These are phyloP conservation scores for Kwoniella sp. DNA, from an alignment of 768 basidiomycete species.

Conservation along the genomic window DNA sequence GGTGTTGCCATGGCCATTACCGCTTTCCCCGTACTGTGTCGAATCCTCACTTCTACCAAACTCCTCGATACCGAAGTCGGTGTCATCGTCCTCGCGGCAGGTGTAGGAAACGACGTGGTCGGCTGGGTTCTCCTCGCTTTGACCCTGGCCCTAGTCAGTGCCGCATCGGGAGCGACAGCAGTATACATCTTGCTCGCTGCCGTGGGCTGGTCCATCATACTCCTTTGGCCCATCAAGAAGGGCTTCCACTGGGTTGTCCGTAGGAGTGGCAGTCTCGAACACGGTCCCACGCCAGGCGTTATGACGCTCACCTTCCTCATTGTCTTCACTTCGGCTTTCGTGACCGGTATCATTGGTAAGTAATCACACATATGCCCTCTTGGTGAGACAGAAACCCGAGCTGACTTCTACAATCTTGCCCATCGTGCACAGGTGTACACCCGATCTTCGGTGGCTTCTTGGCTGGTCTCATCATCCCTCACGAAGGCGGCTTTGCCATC, in stretches of 20 bases:
- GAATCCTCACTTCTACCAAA: slow-evolving; percentile 77
- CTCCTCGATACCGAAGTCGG: slow-evolving; percentile 85
- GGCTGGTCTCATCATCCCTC: slow-evolving; percentile 78
- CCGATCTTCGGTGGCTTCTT: slow-evolving; percentile 76
- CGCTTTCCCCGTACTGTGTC: slow-evolving; percentile 64
- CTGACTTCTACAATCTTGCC: slow-evolving; percentile 4
- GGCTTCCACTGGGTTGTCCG: slow-evolving; percentile 69
- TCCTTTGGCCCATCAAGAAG: slow-evolving; percentile 69
- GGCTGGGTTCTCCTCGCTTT: slow-evolving; percentile 84
- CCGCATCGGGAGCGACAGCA: slow-evolving; percentile 71
- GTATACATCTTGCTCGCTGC: slow-evolving; percentile 76
- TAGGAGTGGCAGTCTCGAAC: slow-evolving; percentile 71
- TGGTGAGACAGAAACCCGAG: neutral
- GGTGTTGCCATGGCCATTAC: slow-evolving; percentile 74
- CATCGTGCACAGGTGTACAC: slow-evolving; percentile 39
- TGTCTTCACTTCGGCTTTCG: slow-evolving; percentile 74
- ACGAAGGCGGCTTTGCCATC: slow-evolving; percentile 78
- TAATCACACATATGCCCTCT: slow-evolving; percentile 7
- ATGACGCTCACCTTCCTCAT: slow-evolving; percentile 79
- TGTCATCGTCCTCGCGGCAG: slow-evolving; percentile 76
- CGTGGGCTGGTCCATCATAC: slow-evolving; percentile 67
- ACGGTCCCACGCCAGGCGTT: slow-evolving; percentile 71
- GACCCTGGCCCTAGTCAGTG: slow-evolving; percentile 80
- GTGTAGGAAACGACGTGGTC: slow-evolving; percentile 77
- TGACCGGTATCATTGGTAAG: slow-evolving; percentile 77